Conservation (phyloP, 371 early-diverging fungal genomes). For the Chytridium lagenaria region DNA sequence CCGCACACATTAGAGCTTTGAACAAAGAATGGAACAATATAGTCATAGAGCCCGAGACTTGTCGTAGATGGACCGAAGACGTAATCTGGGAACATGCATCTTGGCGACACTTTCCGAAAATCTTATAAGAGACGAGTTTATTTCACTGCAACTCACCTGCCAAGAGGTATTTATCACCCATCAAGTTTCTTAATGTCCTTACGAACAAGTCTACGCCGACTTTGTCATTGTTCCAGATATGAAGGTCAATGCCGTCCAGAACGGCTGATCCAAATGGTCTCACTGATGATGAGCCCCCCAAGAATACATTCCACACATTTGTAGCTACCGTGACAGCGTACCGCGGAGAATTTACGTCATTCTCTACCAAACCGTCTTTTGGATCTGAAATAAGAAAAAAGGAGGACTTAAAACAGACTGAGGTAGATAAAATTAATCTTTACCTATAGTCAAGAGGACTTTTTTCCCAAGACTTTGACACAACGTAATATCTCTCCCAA, state of each 20-base stretch:
- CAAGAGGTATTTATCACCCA: conserved; percentile 32
- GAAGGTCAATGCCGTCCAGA: conserved; percentile 45
- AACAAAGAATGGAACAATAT: conserved; percentile 36
- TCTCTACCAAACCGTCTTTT: conserved; percentile 20
- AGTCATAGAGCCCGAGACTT: conserved; percentile 27
- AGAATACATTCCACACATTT: conserved; percentile 45
- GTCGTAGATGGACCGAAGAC: conserved; percentile 23
- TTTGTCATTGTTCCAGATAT: conserved; percentile 42
- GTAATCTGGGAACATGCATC: conserved; percentile 38
- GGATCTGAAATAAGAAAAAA: too few species aligned
- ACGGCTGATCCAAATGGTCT: conserved; percentile 43
- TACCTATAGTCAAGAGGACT: conserved; percentile 39
- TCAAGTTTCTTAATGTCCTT: conserved; percentile 17
- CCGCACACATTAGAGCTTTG: conserved; percentile 40
- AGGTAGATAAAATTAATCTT: too few species aligned
- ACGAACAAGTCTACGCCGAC: conserved; percentile 26
- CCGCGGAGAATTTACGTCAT: neutral
- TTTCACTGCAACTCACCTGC: conserved; percentile 16
- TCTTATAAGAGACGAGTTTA: neutral
- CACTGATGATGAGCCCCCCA: conserved; percentile 30
- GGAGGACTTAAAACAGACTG: too few species aligned
- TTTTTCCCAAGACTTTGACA: conserved; percentile 46
- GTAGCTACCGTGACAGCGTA: conserved; percentile 21
- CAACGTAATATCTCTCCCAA: conserved; percentile 37
- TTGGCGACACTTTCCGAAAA: conserved; percentile 28